Conservation (phyloP, 1,139 yeast genomes). For the Hansenula sp. region DNA sequence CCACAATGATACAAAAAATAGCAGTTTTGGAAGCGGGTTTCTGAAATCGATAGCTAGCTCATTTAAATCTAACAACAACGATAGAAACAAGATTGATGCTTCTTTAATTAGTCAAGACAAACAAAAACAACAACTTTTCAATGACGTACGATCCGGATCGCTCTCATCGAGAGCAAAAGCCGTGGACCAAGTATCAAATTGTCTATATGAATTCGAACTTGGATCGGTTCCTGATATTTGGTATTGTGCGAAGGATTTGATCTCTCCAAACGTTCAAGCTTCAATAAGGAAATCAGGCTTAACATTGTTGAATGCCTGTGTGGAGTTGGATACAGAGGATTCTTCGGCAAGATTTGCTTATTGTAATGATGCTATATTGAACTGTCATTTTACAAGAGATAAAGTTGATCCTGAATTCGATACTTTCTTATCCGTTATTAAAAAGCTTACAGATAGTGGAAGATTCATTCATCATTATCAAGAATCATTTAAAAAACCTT, state of each 20-base stretch:
- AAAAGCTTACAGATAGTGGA: constrained; percentile 56
- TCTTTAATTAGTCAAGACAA: constrained; percentile 15
- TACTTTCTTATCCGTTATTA: constrained; percentile 48
- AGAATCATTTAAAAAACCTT: constrained; percentile 41
- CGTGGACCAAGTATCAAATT: constrained; percentile 46
- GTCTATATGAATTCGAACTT: constrained; percentile 49
- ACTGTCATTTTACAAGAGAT: constrained; percentile 32
- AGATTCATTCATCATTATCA: constrained; percentile 56
- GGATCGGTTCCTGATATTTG: constrained; percentile 71
- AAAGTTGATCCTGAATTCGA: constrained; percentile 52
- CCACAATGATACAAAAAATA: not conserved
- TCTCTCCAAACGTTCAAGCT: constrained; percentile 37
- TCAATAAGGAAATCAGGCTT: constrained; percentile 52
- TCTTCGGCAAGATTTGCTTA: constrained; percentile 48
- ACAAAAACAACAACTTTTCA: constrained; percentile 15
- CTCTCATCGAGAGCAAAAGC: constrained; percentile 47
- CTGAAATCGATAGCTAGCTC: constrained; percentile 54
- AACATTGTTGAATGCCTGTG: constrained; percentile 52
- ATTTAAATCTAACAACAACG: constrained; percentile 33
- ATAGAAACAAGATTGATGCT: constrained; percentile 24
- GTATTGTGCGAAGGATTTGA: constrained; percentile 62
- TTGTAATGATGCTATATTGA: constrained; percentile 55
- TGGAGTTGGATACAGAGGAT: constrained; percentile 49
- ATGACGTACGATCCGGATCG: constrained; percentile 40
- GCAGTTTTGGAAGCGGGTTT: constrained; percentile 13